These are phyloP conservation scores for Cyberlindnera saturnus DNA, from an alignment of 805 yeast genomes.

Conservation along the genomic window DNA sequence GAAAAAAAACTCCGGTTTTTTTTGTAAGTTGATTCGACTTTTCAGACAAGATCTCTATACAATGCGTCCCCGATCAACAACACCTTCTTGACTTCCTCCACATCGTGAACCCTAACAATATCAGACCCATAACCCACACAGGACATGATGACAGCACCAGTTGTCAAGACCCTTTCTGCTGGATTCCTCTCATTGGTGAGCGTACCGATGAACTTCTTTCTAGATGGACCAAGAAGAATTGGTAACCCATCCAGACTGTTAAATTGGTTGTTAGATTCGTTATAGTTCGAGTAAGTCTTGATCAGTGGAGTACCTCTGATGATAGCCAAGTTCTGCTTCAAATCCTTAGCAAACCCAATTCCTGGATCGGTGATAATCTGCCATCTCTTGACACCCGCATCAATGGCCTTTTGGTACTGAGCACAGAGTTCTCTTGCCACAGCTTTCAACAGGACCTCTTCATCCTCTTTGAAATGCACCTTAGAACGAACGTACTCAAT, in stretches of 20 bases:
- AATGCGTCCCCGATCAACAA: conserved; percentile 68
- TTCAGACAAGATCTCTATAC: conserved; percentile 33
- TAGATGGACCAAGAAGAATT: conserved; percentile 77
- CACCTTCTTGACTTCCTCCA: conserved; percentile 48
- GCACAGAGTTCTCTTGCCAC: conserved; percentile 60
- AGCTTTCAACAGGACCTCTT: conserved; percentile 40
- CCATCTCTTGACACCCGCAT: conserved; percentile 74
- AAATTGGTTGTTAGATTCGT: conserved; percentile 17
- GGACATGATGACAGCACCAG: conserved; percentile 69
- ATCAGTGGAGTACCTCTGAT: conserved; percentile 43
- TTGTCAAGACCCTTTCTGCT: conserved; percentile 62
- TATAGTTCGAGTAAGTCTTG: conserved; percentile 42
- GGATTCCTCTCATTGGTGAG: conserved; percentile 55
- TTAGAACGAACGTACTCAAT: conserved; percentile 28
- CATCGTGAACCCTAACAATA: conserved; percentile 87
- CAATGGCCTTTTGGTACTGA: conserved; percentile 50
- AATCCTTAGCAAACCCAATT: conserved; percentile 86
- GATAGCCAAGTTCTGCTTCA: conserved; percentile 61
- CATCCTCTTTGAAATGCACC: conserved; percentile 22
- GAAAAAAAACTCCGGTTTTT: neutral
- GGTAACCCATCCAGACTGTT: conserved; percentile 38
- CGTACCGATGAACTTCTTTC: conserved; percentile 81
- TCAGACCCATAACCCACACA: conserved; percentile 70
- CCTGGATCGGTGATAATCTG: conserved; percentile 94
- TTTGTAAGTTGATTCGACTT: neutral